Evolutionary conservation across 2,329 filamentous ascomycete species (phyloP).

Genomic region (Clarireedia homoeocarpa): DNA sequence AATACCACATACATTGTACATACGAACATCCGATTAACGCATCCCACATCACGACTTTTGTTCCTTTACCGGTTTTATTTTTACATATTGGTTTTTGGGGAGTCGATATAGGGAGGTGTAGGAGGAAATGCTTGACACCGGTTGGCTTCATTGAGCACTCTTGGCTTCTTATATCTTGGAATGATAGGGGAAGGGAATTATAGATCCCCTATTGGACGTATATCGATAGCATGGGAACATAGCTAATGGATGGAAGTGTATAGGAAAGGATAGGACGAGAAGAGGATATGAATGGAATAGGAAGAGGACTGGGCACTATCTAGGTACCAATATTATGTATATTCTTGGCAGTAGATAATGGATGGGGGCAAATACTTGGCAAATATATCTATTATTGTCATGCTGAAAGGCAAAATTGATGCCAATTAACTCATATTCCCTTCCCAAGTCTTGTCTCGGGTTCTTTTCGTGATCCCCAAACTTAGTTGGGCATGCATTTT

Average conservation of each 20-base stretch:
- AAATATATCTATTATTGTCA: not conserved
- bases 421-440: not conserved
- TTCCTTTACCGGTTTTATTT: constrained; percentile 20
- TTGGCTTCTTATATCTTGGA: too few species aligned
- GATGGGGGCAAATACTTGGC: not conserved
- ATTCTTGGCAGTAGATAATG: not conserved
- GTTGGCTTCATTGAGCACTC: too few species aligned
- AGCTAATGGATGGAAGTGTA: too few species aligned
- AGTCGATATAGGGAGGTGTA: not conserved
- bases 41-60: not conserved
- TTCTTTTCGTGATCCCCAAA: too few species aligned
- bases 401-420: not conserved
- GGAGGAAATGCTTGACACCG: not conserved
- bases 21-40: not conserved
- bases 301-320: not conserved
- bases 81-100: constrained; percentile 4
- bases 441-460: not conserved
- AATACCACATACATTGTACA: not conserved
- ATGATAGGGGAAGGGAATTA: too few species aligned
- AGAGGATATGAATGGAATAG: not conserved
- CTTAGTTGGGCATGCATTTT: too few species aligned
- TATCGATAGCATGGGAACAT: too few species aligned
- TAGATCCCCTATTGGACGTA: too few species aligned
- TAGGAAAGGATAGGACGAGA: not conserved
- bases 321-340: not conserved